Evolutionary conservation across 192 early-diverging fungal genomes (phyloP), one percentile per base, ranked within the genome.

Genomic region (Phlyctochytrium arcticum): DNA sequence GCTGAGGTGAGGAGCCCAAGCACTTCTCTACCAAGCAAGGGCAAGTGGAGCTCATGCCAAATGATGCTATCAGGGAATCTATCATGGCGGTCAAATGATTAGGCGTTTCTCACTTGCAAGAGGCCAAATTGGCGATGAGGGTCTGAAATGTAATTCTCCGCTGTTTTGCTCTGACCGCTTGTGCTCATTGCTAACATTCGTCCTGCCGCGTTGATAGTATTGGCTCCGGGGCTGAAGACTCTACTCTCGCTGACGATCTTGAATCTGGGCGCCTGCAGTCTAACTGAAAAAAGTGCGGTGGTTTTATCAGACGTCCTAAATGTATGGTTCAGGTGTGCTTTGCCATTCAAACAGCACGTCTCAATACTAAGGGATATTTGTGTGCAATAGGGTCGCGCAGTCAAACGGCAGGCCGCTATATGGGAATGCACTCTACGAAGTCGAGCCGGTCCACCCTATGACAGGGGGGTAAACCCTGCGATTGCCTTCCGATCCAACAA

Each of bases 111-210:
- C 73, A 3, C 42, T 75, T 9, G 73, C 73, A 10, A 57, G 73
- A 36, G 57, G 68, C 29, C 37, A 48, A n/a, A 75, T 75, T 24
- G 73, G 73, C 32, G 73, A 75, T 58, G 39, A 67, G 39, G 73
- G 73, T 17, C 58, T 75, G 17, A 67, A 65, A 31, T 42, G 73
- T 75, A 50, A 30, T 31, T 37, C n/a, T 17, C 35, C 50, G n/a
- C n/a, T n/a, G n/a, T n/a, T n/a, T n/a, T 29, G 3, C 10, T 29
- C 15, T 15, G 1, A 53, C 12, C 10, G 24, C 5, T 36, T 33
- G 36, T 17, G 31, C 19, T 27, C 12, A 44, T 44, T 5, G 7
- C 21, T 32, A 10, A 26, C 9, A 27, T 54, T 62, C 21, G 19
- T 10, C 47, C 23, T 37, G n/a, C 15, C 34, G 58, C 46, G 21